phyloP scores from a whole-genome alignment of 768 basidiomycete genomes.

The Lactarius hengduanensis region DNA sequence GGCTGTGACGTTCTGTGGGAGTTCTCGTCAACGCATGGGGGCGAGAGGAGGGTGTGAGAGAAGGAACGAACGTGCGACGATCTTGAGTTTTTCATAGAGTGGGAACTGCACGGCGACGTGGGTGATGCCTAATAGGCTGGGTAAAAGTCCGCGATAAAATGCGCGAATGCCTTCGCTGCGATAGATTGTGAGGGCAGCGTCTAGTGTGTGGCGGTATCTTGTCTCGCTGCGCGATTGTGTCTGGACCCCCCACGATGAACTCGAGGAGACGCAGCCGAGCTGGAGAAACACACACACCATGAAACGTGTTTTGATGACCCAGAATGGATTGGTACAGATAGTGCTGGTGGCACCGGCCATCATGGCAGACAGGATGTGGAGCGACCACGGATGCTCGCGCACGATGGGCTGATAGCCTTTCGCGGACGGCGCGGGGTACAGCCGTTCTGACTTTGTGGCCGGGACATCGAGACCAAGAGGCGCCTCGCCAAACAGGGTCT shows the following conservation, averaged over 20 bases:
- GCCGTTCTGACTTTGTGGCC: conserved; percentile 40
- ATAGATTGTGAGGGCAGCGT: conserved; percentile 89
- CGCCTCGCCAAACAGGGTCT: conserved; percentile 71
- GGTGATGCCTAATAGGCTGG: conserved; percentile 88
- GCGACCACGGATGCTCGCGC: conserved; percentile 79
- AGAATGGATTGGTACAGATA: conserved; percentile 90
- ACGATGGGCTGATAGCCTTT: conserved; percentile 82
- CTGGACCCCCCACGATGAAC: conserved; percentile 40
- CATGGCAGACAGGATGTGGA: conserved; percentile 96
- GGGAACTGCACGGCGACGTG: conserved; percentile 99
- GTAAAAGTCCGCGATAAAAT: conserved; percentile 92
- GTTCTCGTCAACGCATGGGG: neutral
- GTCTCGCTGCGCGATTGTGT: conserved; percentile 79
- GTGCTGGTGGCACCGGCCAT: conserved; percentile 91
- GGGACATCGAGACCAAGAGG: conserved; percentile 43
- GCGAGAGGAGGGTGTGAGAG: neutral
- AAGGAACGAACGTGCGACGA: conserved; percentile 66
- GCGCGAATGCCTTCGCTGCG: conserved; percentile 81
- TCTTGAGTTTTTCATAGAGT: conserved; percentile 89
- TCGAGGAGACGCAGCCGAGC: conserved; percentile 24
- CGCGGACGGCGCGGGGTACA: conserved; percentile 80
- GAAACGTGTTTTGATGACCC: conserved; percentile 99
- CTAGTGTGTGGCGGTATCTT: conserved; percentile 84
- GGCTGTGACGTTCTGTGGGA: conserved; percentile 23
- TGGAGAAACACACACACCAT: conserved; percentile 60